Conservation (phyloP, 768 basidiomycete genomes). For the Leucocoprinus leucothites region DNA sequence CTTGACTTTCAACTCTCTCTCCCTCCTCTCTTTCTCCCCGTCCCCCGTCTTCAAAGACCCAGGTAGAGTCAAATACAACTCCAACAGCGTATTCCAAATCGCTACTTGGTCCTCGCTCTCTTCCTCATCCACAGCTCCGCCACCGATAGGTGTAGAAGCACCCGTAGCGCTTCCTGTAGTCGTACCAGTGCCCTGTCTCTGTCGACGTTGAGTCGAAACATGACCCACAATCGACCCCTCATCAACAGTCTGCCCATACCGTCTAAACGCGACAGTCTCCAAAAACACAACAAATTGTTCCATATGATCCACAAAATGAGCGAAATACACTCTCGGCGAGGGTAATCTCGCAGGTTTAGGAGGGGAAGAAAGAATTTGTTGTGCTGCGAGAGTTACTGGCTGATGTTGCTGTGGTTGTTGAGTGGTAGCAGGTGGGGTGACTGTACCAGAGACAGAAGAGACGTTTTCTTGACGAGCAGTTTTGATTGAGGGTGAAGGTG, state of each 20-base stretch:
- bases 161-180: not conserved
- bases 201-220: conserved; percentile 13
- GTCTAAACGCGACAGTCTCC: conserved; percentile 74
- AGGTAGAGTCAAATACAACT: conserved; percentile 80
- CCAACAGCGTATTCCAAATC: conserved; percentile 94
- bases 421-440: conserved; percentile 26
- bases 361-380: conserved; percentile 12
- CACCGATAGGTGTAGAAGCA: not conserved
- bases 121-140: conserved; percentile 37
- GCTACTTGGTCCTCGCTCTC: conserved; percentile 74
- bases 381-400: conserved; percentile 18
- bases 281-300: conserved; percentile 82
- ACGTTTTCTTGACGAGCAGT: conserved; percentile 37
- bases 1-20: conserved; percentile 47
- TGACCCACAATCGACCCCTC: conserved; percentile 23
- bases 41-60: conserved; percentile 18
- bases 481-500: conserved; percentile 45
- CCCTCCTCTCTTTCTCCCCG: conserved; percentile 28
- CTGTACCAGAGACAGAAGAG: conserved; percentile 32
- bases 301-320: conserved; percentile 91
- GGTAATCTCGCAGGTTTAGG: conserved; percentile 46
- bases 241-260: conserved; percentile 78
- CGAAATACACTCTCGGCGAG: conserved; percentile 85
- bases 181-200: not conserved
- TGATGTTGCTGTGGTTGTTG: conserved; percentile 33